Percentiles rank a stretch among this genome's conserved stretches.
These are phyloP conservation scores for Maudiozyma saulgeensis DNA, from an alignment of 805 yeast species.

Conservation along the genomic window DNA sequence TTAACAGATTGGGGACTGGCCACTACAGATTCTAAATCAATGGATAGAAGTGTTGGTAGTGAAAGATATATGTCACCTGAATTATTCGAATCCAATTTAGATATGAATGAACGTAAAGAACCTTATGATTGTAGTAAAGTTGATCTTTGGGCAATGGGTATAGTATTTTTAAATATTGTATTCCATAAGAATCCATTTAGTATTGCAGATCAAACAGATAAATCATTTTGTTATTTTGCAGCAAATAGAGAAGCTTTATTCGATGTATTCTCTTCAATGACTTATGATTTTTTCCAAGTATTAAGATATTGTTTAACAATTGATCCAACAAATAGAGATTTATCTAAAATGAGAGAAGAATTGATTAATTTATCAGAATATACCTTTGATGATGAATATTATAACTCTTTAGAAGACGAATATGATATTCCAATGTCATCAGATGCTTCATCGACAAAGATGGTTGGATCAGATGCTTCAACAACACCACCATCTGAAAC, in stretches of 20 bases:
- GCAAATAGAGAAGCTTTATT: conserved; percentile 80
- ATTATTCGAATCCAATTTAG: conserved; percentile 47
- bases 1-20: conserved; percentile 73
- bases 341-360: conserved; percentile 51
- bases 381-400: conserved; percentile 73
- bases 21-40: conserved; percentile 40
- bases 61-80: conserved; percentile 96
- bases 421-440: conserved; percentile 29
- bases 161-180: conserved; percentile 72
- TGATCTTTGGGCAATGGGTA: conserved; percentile 86
- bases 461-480: conserved; percentile 2
- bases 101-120: conserved; percentile 34
- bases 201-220: conserved; percentile 72
- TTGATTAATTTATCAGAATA: conserved; percentile 52
- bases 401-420: conserved; percentile 31
- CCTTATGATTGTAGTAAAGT: conserved; percentile 71
- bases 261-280: conserved; percentile 85
- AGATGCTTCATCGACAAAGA: not conserved
- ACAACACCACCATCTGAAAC: not conserved
- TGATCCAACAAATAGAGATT: conserved; percentile 78
- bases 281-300: conserved; percentile 78
- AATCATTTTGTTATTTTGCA: conserved; percentile 76
- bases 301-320: conserved; percentile 68
- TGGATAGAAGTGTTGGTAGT: conserved; percentile 79
- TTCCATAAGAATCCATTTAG: conserved; percentile 83